phyloP scores from a whole-genome alignment of 768 basidiomycete species.

The Mycena capillaripes region DNA sequence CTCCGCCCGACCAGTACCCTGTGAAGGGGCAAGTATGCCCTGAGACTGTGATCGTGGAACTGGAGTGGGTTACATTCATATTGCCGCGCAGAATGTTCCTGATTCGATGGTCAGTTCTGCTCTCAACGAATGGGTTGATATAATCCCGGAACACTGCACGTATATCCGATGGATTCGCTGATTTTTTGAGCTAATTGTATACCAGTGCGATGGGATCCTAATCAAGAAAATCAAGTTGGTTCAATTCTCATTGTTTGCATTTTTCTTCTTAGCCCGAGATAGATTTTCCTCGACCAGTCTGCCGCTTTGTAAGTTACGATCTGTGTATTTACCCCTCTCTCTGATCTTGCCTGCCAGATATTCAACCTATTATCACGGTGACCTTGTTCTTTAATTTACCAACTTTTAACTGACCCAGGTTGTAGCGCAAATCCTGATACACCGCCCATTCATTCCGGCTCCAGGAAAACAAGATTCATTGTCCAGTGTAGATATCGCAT shows the following conservation, averaged over 20 bases:
- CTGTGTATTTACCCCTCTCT: neutral
- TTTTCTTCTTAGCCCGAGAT: neutral
- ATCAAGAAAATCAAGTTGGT: constrained; percentile 16
- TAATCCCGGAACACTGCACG: constrained; percentile 22
- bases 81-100: neutral
- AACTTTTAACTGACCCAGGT: neutral
- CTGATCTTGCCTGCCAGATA: constrained; percentile 1
- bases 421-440: constrained; percentile 24
- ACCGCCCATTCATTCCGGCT: constrained; percentile 23
- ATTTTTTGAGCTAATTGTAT: neutral
- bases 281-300: constrained; percentile 31
- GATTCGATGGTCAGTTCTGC: neutral
- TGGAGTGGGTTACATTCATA: constrained; percentile 3
- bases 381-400: neutral
- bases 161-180: neutral
- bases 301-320: constrained; percentile 13
- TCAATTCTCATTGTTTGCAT: neutral
- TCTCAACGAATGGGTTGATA: constrained; percentile 27
- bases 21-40: neutral
- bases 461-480: neutral
- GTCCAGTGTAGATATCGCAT: neutral
- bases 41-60: neutral
- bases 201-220: constrained; percentile 27
- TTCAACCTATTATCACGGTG: constrained; percentile 25
- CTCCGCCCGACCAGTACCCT: constrained; percentile 13